Conservation (phyloP, 768 basidiomycete species). For the Boletus edulis region DNA sequence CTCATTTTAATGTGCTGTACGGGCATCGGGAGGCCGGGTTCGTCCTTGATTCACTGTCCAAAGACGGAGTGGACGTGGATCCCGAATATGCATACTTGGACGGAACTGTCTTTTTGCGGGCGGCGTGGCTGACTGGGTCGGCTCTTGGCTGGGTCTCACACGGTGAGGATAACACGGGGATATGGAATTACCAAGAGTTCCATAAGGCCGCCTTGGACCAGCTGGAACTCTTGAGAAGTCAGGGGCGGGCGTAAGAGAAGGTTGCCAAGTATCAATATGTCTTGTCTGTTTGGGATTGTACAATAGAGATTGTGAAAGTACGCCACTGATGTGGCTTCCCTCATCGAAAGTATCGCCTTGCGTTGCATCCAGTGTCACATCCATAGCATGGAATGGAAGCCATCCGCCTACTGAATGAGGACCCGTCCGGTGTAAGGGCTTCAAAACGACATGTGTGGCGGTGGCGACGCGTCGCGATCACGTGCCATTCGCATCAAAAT, state of each 20-base stretch:
- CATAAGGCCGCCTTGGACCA: constrained; percentile 23
- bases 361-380: too few relatives aligned
- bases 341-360: neutral
- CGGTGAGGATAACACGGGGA: constrained; percentile 29
- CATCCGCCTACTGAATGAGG: neutral
- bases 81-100: constrained; percentile 51
- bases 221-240: constrained; percentile 21
- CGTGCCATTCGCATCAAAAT: constrained; percentile 14
- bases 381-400: neutral
- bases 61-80: constrained; percentile 34
- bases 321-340: neutral
- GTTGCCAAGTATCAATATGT: neutral
- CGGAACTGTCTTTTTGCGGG: constrained; percentile 61
- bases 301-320: neutral
- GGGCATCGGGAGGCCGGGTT: constrained; percentile 40
- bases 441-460: neutral
- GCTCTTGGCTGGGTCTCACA: constrained; percentile 41
- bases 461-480: constrained; percentile 27
- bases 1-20: constrained; percentile 44
- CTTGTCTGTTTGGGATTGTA: neutral
- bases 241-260: constrained; percentile 12
- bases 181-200: constrained; percentile 32
- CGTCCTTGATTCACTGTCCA: constrained; percentile 20
- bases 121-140: constrained; percentile 50
- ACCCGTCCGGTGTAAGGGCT: neutral